phyloP scores from a whole-genome alignment of 129 eudicot species.

The Flaveria linearis region DNA sequence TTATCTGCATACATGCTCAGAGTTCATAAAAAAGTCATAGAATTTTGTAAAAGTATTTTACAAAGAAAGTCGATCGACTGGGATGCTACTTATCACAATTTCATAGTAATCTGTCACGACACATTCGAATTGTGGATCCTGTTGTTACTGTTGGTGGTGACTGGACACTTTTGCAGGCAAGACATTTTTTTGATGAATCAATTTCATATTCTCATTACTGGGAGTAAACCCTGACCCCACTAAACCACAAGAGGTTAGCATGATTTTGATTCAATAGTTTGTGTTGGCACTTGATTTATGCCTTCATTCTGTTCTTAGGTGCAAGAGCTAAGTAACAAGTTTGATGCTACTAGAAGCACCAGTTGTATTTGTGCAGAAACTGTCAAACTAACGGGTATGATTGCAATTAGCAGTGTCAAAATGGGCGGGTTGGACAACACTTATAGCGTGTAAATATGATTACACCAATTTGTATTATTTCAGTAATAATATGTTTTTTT shows the following conservation, averaged over 20 bases:
- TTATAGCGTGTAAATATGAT: neutral
- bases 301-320: slow-evolving; percentile 40
- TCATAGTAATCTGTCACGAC: slow-evolving; percentile 54
- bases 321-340: slow-evolving; percentile 58
- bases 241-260: slow-evolving; percentile 69
- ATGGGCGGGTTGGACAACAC: neutral
- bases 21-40: slow-evolving; percentile 75
- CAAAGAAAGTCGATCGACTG: slow-evolving; percentile 60
- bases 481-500: neutral
- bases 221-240: slow-evolving; percentile 97
- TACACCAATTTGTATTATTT: neutral
- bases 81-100: slow-evolving; percentile 42
- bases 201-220: slow-evolving; percentile 50
- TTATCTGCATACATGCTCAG: slow-evolving; percentile 51
- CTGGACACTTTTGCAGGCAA: slow-evolving; percentile 84
- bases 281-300: neutral
- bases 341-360: slow-evolving; percentile 95
- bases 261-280: neutral
- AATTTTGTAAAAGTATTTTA: slow-evolving; percentile 65
- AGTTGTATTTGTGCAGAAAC: slow-evolving; percentile 96
- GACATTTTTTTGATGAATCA: slow-evolving; percentile 76
- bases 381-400: slow-evolving; percentile 65
- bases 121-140: slow-evolving; percentile 76
- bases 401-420: neutral
- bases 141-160: slow-evolving; percentile 87